These are phyloP conservation scores for Xylaria sp. DNA, from an alignment of 2,329 filamentous ascomycete species.

Conservation along the genomic window DNA sequence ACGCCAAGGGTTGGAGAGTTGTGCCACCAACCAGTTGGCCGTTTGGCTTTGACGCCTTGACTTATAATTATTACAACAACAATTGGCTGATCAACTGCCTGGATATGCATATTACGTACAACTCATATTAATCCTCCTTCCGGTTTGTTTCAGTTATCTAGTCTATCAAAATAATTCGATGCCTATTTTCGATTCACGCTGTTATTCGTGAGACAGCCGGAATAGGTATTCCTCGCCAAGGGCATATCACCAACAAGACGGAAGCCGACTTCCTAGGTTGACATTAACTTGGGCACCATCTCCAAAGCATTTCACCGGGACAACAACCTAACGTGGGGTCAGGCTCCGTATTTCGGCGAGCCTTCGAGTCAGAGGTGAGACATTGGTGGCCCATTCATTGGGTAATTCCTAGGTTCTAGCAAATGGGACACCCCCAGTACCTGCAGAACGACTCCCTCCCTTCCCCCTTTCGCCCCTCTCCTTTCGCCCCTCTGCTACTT, in stretches of 20 bases:
- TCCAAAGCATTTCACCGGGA: conserved; percentile 7
- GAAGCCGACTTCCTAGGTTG: not conserved
- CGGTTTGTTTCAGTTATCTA: conserved; percentile 1
- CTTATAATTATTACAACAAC: not conserved
- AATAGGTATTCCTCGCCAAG: not conserved
- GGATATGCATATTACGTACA: not conserved
- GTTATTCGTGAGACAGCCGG: not conserved
- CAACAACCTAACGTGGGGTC: conserved; percentile 13
- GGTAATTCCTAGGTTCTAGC: conserved; percentile 5
- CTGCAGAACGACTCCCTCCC: not conserved
- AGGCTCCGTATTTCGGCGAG: conserved; percentile 20
- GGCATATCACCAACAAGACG: not conserved
- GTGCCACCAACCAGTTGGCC: not conserved
- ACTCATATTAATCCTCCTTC: not conserved
- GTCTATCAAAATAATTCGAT: not conserved
- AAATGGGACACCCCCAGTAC: conserved; percentile 3
- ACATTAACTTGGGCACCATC: not conserved
- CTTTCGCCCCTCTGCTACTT: not conserved
- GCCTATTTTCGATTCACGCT: not conserved
- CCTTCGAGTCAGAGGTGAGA: conserved; percentile 22
- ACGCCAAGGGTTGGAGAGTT: not conserved
- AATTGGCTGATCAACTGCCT: conserved; percentile 2
- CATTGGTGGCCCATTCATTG: conserved; percentile 10
- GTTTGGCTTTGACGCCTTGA: not conserved
- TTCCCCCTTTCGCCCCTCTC: too few species aligned